Evolutionary conservation across 805 yeast genomes (phyloP).

Genomic region (Cyberlindnera japonica): DNA sequence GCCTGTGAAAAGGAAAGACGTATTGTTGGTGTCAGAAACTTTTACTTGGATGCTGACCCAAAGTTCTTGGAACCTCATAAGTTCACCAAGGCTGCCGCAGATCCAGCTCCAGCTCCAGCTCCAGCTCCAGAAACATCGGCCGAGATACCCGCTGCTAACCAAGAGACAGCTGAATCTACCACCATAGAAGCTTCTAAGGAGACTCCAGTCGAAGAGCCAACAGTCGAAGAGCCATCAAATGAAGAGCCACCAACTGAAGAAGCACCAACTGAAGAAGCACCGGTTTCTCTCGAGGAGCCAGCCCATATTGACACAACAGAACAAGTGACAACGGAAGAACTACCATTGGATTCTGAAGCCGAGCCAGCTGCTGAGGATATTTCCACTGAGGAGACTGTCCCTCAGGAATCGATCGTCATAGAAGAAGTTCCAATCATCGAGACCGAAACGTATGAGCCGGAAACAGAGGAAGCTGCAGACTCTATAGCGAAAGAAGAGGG

Average conservation of each 20-base stretch:
- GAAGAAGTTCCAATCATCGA: not conserved
- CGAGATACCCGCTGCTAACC: no score
- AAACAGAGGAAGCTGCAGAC: not conserved
- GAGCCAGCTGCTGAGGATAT: constrained; percentile 10
- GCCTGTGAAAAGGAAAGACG: constrained; percentile 89
- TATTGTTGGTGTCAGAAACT: constrained; percentile 89
- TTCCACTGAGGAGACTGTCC: constrained; percentile 18
- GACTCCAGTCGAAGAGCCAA: not conserved
- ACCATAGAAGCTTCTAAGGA: not conserved
- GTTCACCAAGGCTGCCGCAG: constrained; percentile 29
- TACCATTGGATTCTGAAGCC: constrained; percentile 1
- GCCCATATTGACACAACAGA: no score
- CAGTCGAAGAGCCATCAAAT: constrained; percentile 7
- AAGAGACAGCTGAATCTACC: not conserved
- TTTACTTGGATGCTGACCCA: constrained; percentile 58
- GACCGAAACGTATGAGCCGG: constrained; percentile 1
- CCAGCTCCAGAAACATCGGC: constrained; percentile 1
- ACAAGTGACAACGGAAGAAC: not conserved
- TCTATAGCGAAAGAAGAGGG: not conserved
- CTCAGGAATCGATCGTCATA: constrained; percentile 7
- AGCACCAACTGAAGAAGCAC: constrained; percentile 6
- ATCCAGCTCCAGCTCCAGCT: not conserved
- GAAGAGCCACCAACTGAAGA: constrained; percentile 1
- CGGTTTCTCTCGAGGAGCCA: no score
- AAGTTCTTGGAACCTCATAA: constrained; percentile 41